Percentiles rank a stretch among this genome's conserved stretches.
These are phyloP conservation scores for Davidsoniella australis DNA, from an alignment of 2,329 filamentous ascomycete species.

Conservation along the genomic window DNA sequence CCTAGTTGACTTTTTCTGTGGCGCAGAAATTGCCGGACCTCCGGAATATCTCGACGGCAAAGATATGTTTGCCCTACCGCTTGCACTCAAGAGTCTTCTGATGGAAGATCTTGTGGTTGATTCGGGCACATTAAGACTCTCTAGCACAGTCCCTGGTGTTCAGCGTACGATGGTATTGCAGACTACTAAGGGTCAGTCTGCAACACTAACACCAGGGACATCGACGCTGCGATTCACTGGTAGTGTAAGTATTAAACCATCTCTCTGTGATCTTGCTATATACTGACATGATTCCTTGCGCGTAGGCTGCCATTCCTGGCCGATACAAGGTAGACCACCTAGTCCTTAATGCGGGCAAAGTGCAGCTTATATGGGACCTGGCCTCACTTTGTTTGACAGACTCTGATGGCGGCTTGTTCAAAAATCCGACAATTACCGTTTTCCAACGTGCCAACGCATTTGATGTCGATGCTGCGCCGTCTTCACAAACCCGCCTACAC, in stretches of 20 bases:
- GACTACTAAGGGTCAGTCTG: constrained; percentile 1
- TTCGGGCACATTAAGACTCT: constrained; percentile 6
- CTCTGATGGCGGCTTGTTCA: constrained; percentile 34
- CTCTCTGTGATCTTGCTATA: constrained; percentile 17
- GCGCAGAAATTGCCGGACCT: constrained; percentile 48
- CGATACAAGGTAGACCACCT: constrained; percentile 61
- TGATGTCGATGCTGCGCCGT: constrained; percentile 47
- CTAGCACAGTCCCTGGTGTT: constrained; percentile 2
- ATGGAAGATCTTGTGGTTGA: constrained; percentile 8
- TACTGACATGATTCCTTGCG: too few species aligned
- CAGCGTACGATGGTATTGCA: constrained; percentile 17
- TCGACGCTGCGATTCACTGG: constrained; percentile 23
- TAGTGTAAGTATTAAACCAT: constrained; percentile 18
- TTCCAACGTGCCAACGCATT: constrained; percentile 56
- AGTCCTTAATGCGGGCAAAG: constrained; percentile 43
- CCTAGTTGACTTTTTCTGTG: constrained; percentile 56
- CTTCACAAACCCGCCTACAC: constrained; percentile 61
- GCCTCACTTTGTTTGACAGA: constrained; percentile 31
- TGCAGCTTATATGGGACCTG: constrained; percentile 49
- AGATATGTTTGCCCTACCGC: constrained; percentile 16
- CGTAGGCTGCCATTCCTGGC: constrained; percentile 48
- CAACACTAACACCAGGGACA: constrained; percentile 32
- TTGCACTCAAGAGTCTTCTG: constrained; percentile 8
- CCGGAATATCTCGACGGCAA: constrained; percentile 39
- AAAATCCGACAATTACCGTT: constrained; percentile 46